Evolutionary conservation across 208 protist species (phyloP), one percentile per base, ranked within the genome.

Genomic region (Wallacemonas sp.): DNA sequence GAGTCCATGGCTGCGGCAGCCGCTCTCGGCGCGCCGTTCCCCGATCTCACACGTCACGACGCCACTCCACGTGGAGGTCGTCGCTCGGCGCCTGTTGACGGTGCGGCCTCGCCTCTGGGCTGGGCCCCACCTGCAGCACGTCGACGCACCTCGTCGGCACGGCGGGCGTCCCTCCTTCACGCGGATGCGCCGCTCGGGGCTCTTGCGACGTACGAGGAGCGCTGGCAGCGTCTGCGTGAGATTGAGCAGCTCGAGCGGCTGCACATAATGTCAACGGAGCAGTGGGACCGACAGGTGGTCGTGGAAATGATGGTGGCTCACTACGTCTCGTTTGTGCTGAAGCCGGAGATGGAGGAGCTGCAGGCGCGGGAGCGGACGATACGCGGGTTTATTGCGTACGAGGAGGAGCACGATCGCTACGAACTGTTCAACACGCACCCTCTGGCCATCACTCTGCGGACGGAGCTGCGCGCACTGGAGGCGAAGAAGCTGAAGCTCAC

Each of bases 251-350:
- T 71, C 24, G 70, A 71, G 21, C 82, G 89, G 17, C 41, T 80
- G 44, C 70, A 82, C 38, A 36, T 95, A 0, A 11, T 68, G 12
- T 72, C 70, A 8, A 75, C 58, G n/a, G 89, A 92, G 70, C 49
- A 62, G 22, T 92, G 81, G 85, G 83, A 88, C 34, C 66, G 77
- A 24, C 74, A 76, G 21, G 77, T 90, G 0, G 41, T 86, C 8
- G 63, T 64, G 1, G 82, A 95, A 65, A 89, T 93, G 84, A 92
- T 91, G 82, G 70, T 80, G 21, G 81, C 91, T 46, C 62, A 68
- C 51, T 95, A 86, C 67, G 82, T 92, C 2, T 90, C 80, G 8
- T 88, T 84, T 65, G 81, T 95, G 17, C 51, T 95, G 39, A 82
- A 82, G 60, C 83, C 87, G 6, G 79, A 80, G 62, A 69, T 91